Evolutionary conservation across 352 stramenopile species (phyloP).

Genomic region (Pythium phragmitis): DNA sequence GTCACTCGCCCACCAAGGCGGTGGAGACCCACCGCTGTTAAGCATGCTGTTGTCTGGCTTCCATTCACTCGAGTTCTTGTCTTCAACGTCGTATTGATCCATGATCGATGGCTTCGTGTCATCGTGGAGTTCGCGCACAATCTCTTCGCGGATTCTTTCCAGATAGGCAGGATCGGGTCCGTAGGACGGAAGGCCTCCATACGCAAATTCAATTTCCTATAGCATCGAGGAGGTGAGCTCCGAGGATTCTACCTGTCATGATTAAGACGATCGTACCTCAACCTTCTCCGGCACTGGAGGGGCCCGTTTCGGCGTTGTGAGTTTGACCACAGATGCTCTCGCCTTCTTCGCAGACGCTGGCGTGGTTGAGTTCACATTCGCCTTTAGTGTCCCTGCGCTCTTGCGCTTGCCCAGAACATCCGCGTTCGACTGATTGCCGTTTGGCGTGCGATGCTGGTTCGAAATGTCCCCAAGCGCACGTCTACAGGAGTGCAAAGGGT

Average conservation of each 20-base stretch:
- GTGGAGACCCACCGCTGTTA: conserved; percentile 34
- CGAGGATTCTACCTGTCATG: neutral
- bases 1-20: conserved; percentile 50
- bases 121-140: conserved; percentile 47
- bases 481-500: conserved; percentile 24
- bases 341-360: conserved; percentile 23
- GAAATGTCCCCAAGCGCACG: conserved; percentile 75
- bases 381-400: conserved; percentile 9
- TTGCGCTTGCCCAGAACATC: conserved; percentile 15
- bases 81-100: conserved; percentile 38
- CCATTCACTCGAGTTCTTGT: conserved; percentile 15
- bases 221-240: neutral
- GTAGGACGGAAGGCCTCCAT: conserved; percentile 53
- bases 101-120: conserved; percentile 49
- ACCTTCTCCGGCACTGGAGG: conserved; percentile 31
- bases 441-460: conserved; percentile 56
- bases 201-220: conserved; percentile 73
- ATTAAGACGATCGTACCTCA: conserved; percentile 32
- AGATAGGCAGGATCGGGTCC: conserved; percentile 37
- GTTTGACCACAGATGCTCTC: conserved; percentile 9
- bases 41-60: conserved; percentile 45
- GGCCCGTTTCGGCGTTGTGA: conserved; percentile 18
- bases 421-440: conserved; percentile 16
- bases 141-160: conserved; percentile 50
- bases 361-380: conserved; percentile 8